phyloP scores from a whole-genome alignment of 306 rosid species.

The Chamaecrista fasciculata region DNA sequence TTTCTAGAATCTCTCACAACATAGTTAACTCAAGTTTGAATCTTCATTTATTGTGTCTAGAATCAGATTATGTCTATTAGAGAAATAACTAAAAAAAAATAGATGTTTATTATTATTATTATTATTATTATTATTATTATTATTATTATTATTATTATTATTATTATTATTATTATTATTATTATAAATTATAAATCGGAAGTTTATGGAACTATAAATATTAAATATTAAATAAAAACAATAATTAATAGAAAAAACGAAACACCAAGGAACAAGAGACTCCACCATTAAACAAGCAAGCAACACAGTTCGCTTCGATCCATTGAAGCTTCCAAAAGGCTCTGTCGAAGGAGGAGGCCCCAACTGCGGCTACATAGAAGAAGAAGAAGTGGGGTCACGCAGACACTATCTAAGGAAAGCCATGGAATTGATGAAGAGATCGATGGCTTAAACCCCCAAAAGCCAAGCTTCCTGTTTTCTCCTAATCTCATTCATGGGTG shows the following conservation, averaged over 20 bases:
- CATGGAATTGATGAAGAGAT: slow-evolving; percentile 45
- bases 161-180: too few species aligned
- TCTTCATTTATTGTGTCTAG: too few species aligned
- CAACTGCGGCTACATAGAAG: slow-evolving; percentile 15
- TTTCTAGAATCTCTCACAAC: too few species aligned
- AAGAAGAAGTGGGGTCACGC: slow-evolving; percentile 24
- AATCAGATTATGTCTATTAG: too few species aligned
- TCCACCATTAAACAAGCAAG: neutral
- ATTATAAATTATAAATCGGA: neutral
- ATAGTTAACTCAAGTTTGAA: too few species aligned
- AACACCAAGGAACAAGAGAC: neutral
- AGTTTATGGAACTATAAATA: neutral
- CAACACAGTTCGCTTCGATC: slow-evolving; percentile 19
- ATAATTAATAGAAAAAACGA: neutral
- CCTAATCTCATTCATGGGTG: slow-evolving; percentile 50
- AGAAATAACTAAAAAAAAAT: too few species aligned
- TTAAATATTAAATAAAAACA: neutral
- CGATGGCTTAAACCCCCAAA: slow-evolving; percentile 40
- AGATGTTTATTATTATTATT: too few species aligned
- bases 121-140: too few species aligned
- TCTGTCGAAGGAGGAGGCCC: slow-evolving; percentile 21
- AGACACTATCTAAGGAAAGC: neutral
- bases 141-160: too few species aligned
- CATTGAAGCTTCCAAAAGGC: slow-evolving; percentile 11
- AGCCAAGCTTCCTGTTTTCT: slow-evolving; percentile 14